Conservation (phyloP, 139 green algal species). For the Auxenochlorella pyrenoidosa region DNA sequence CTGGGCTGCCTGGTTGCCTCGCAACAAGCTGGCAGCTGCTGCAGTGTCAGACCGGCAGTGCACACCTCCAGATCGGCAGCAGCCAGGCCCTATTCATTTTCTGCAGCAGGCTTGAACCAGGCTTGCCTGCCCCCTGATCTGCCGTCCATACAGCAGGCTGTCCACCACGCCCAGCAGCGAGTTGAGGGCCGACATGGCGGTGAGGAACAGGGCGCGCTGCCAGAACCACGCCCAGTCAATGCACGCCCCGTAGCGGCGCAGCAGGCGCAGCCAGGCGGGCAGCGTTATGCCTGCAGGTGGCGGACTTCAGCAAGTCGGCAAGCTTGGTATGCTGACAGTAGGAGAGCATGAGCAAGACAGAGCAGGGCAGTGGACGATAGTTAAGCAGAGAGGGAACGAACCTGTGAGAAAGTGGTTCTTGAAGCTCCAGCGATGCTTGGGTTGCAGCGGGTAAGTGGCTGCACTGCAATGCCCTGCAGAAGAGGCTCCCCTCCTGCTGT, state of each 20-base stretch:
- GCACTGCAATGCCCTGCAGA: no score
- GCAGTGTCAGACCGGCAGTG: no score
- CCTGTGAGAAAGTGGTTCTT: slow-evolving; percentile 35
- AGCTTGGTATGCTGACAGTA: no score
- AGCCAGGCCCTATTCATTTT: no score
- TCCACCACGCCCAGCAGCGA: slow-evolving; percentile 52
- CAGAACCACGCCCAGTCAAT: slow-evolving; percentile 57
- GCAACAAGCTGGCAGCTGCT: no score
- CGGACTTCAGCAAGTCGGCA: no score
- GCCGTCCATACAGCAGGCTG: slow-evolving; percentile 46
- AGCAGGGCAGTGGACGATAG: no score
- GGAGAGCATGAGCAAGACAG: no score
- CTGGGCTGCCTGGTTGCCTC: no score
- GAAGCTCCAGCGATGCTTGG: slow-evolving; percentile 17
- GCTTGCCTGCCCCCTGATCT: slow-evolving; percentile 15
- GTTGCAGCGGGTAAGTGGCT: not conserved
- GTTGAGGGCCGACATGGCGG: slow-evolving; percentile 62
- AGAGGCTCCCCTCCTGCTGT: not conserved
- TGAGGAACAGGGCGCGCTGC: slow-evolving; percentile 68
- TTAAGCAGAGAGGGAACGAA: not conserved
- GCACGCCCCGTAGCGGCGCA: slow-evolving; percentile 32
- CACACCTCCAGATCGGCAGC: no score
- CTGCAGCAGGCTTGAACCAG: no score
- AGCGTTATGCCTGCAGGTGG: slow-evolving; percentile 53
- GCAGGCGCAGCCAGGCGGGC: slow-evolving; percentile 42